Percentiles rank a stretch among this genome's conserved stretches.
phyloP scores from a whole-genome alignment of 768 basidiomycete genomes.

The Agrocybe praecox region DNA sequence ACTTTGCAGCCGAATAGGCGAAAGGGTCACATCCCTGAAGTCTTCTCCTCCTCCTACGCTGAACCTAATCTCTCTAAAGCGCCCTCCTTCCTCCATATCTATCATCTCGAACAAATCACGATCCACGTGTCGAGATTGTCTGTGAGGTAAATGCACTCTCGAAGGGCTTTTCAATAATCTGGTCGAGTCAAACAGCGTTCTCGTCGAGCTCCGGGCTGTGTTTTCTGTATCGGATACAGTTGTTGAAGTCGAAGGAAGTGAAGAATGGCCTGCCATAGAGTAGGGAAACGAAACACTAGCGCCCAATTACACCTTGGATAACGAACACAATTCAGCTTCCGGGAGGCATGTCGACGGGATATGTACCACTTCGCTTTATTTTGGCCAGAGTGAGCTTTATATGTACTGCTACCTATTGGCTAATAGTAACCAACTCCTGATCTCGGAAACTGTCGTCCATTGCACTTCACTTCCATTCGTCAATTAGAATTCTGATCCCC shows the following conservation, averaged over 20 bases:
- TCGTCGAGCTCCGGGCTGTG: background rate
- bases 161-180: background rate
- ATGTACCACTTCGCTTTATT: no score
- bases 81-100: background rate
- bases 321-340: no score
- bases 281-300: slow-evolving; percentile 5
- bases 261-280: background rate
- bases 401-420: no score
- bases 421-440: no score
- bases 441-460: no score
- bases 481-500: no score
- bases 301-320: background rate
- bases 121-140: background rate
- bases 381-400: no score
- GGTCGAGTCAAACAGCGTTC: background rate
- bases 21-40: background rate
- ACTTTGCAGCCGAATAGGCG: background rate
- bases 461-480: no score
- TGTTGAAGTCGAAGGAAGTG: background rate
- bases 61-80: background rate
- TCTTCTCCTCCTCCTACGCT: background rate
- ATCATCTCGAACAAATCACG: background rate
- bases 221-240: background rate
- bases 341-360: no score
- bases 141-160: background rate